Evolutionary conservation across 2,329 filamentous ascomycete species (phyloP), one percentile per base, ranked within the genome.

Genomic region (Calonectria pauciramosa): DNA sequence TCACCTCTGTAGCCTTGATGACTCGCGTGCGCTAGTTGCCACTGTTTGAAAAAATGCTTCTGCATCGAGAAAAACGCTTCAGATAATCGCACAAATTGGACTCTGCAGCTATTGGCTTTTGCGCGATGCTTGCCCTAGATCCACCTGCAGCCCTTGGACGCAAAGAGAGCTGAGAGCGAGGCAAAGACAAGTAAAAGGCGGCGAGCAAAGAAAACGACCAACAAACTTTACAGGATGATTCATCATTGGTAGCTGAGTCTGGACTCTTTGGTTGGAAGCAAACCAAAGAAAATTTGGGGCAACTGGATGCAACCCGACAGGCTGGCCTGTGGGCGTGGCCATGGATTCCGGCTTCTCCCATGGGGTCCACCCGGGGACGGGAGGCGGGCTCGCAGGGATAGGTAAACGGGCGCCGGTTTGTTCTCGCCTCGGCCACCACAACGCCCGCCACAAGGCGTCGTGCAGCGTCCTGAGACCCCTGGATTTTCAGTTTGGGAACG

Each of bases 341-440:
- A 72, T 52, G 32, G 74, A 66, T 82, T 80, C 82, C 82, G 82
- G 79, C 81, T 84, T 83, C 79, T 82, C 76, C 82, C 82, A 80
- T 72, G n/a, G 36, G 23, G 49, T 59, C 70, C 75, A 78, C 77
- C 47, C 68, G 68, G 68, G 73, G 72, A 67, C 75, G 70, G 78
- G 70, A 77, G 64, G 74, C 73, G 41, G 72, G 73, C 68, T 72
- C 68, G 54, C 71, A 75, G 76, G 77, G 75, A 77, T 76, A 63
- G 69, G 47, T 68, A 47, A 69, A 67, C 66, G 60, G 65, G 72
- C 72, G 80, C 82, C 81, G 82, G 82, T 83, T 83, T 83, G 76
- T 84, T 83, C 81, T 83, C 82, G 82, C 80, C 75, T 71, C 71
- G 69, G 75, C 77, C 80, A 76, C 73, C 76, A 79, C 72, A 63